Evolutionary conservation across 2,329 filamentous ascomycete species (phyloP).

Genomic region (Bipolaris cookei): DNA sequence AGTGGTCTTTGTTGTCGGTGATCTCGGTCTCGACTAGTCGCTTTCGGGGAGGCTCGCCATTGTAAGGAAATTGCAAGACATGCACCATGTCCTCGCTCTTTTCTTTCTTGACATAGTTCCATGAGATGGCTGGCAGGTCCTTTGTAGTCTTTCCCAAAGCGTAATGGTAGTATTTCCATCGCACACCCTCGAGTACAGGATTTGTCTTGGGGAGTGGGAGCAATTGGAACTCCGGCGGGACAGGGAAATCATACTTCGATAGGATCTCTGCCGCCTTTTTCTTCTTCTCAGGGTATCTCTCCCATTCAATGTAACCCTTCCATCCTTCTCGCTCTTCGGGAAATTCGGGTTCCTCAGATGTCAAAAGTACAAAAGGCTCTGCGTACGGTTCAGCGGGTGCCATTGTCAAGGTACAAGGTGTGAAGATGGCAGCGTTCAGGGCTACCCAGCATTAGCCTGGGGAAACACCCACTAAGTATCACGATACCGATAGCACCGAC

Average conservation of each 20-base stretch:
- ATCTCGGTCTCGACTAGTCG: conserved; percentile 64
- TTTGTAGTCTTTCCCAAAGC: conserved; percentile 50
- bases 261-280: conserved; percentile 63
- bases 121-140: conserved; percentile 62
- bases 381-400: conserved; percentile 43
- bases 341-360: conserved; percentile 45
- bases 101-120: conserved; percentile 54
- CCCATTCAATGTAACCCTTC: conserved; percentile 62
- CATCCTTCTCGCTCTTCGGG: conserved; percentile 55
- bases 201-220: conserved; percentile 52
- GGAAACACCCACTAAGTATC: not conserved
- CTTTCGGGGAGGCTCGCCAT: conserved; percentile 55
- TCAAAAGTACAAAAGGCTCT: conserved; percentile 34
- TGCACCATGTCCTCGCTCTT: conserved; percentile 58
- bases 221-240: conserved; percentile 55
- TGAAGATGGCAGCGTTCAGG: not conserved
- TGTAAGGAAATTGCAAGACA: conserved; percentile 56
- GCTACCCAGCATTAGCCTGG: not conserved
- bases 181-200: conserved; percentile 53
- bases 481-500: not conserved
- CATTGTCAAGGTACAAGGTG: conserved; percentile 24
- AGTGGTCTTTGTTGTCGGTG: conserved; percentile 68
- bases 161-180: conserved; percentile 57
- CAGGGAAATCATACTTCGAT: conserved; percentile 58
- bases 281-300: conserved; percentile 69